Conservation (phyloP, 768 basidiomycete genomes). For the Suillus bovinus region DNA sequence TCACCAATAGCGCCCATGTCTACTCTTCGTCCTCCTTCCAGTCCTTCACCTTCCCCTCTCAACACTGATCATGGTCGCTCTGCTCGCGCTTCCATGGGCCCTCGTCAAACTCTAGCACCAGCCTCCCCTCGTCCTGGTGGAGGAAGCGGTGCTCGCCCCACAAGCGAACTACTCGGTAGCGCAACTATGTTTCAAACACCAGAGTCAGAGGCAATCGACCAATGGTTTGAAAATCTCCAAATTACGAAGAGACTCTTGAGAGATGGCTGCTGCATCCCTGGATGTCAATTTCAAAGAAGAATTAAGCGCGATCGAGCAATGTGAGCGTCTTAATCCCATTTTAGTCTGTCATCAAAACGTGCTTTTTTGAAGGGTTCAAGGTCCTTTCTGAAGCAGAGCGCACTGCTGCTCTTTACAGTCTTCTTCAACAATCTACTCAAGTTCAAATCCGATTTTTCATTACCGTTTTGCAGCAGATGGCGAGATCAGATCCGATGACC, state of each 20-base stretch:
- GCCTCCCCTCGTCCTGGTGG: slow-evolving; percentile 71
- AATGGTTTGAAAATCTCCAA: slow-evolving; percentile 98
- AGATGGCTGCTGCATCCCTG: slow-evolving; percentile 98
- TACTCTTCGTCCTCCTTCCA: slow-evolving; percentile 75
- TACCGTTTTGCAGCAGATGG: slow-evolving; percentile 98
- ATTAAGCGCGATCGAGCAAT: slow-evolving; percentile 98
- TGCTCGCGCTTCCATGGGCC: slow-evolving; percentile 78
- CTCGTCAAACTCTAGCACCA: slow-evolving; percentile 64
- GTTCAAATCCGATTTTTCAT: slow-evolving; percentile 99
- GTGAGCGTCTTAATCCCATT: slow-evolving; percentile 43
- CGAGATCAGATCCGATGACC: slow-evolving; percentile 95
- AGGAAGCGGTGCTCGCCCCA: slow-evolving; percentile 64
- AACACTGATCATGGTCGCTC: slow-evolving; percentile 58
- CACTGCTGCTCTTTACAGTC: slow-evolving; percentile 99
- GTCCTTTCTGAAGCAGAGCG: slow-evolving; percentile 99
- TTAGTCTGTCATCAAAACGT: slow-evolving; percentile 2
- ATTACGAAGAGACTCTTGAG: slow-evolving; percentile 96
- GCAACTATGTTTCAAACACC: slow-evolving; percentile 87
- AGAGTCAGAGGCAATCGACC: slow-evolving; percentile 95
- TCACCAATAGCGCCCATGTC: slow-evolving; percentile 42
- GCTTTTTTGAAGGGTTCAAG: slow-evolving; percentile 79
- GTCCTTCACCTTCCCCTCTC: slow-evolving; percentile 73
- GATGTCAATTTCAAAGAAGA: slow-evolving; percentile 99
- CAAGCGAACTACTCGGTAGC: slow-evolving; percentile 80
- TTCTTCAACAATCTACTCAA: slow-evolving; percentile 98